A percentile compares a stretch with the other conserved stretches of the same genome.
Evolutionary conservation across 305 asterid genomes (phyloP).

Genomic region (Andrographis paniculata): DNA sequence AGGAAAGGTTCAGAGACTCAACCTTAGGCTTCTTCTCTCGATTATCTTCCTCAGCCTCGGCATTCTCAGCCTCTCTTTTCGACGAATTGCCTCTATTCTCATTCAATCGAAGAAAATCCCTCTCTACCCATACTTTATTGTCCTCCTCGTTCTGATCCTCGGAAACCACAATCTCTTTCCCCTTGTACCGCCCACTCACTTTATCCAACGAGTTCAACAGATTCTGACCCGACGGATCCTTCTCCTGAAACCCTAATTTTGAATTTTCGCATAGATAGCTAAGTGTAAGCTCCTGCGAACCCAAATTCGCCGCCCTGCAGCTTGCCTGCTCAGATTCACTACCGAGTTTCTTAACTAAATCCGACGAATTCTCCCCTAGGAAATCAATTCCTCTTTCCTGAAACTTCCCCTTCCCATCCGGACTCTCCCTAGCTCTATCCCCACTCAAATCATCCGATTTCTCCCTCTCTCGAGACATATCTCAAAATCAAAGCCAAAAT

Average conservation of each 20-base stretch:
- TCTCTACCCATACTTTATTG: conserved; percentile 53
- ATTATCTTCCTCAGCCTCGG: conserved; percentile 38
- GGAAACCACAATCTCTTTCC: conserved; percentile 54
- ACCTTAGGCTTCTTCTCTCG: conserved; percentile 66
- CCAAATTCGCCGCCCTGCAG: conserved; percentile 35
- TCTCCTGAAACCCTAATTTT: conserved; percentile 37
- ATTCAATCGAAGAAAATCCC: conserved; percentile 78
- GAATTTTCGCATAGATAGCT: conserved; percentile 84
- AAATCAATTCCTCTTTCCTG: conserved; percentile 46
- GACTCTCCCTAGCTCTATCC: conserved; percentile 35
- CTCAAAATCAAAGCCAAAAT: conserved; percentile 12
- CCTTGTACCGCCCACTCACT: conserved; percentile 49
- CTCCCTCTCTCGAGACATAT: conserved; percentile 50
- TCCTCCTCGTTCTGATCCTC: conserved; percentile 54
- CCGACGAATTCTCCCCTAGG: conserved; percentile 40
- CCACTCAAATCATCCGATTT: conserved; percentile 33
- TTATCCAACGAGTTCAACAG: conserved; percentile 45
- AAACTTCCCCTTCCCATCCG: conserved; percentile 39
- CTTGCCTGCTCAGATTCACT: conserved; percentile 40
- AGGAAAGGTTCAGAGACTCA: conserved; percentile 71
- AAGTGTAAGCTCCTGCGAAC: conserved; percentile 70
- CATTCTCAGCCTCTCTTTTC: conserved; percentile 50
- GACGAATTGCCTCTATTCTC: conserved; percentile 45
- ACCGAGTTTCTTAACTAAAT: conserved; percentile 27
- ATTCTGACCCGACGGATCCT: conserved; percentile 37